A percentile compares a stretch with the other conserved stretches of the same genome.
Conservation (phyloP, 495 filamentous ascomycete species). For the Tuber brumale region DNA sequence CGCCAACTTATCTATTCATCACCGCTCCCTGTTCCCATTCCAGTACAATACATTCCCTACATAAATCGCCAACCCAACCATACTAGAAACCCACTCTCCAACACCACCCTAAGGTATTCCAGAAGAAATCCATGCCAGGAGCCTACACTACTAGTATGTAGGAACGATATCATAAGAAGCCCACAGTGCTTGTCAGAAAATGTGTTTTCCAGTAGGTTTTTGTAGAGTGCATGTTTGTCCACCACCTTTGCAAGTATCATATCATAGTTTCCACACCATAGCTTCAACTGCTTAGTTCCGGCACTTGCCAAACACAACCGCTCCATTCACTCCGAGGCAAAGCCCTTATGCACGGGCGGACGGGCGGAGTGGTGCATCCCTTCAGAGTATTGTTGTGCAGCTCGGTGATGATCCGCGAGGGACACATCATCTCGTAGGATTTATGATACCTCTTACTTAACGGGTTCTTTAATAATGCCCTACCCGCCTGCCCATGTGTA, state of each 20-base stretch:
- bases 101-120: not conserved
- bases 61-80: not conserved
- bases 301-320: not conserved
- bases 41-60: not conserved
- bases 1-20: not conserved
- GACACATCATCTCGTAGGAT: not conserved
- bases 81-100: not conserved
- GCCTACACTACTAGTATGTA: not conserved
- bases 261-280: not conserved
- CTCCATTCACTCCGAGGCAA: not conserved
- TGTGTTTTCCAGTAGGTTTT: not conserved
- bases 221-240: not conserved
- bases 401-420: not conserved
- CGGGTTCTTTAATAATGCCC: not conserved
- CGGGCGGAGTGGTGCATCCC: not conserved
- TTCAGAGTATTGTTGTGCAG: not conserved
- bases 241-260: not conserved
- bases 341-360: not conserved
- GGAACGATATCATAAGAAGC: not conserved
- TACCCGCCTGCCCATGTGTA: not conserved
- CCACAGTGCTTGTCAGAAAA: not conserved
- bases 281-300: not conserved
- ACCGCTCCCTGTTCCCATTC: not conserved
- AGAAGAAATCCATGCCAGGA: not conserved
- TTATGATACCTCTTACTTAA: not conserved